Evolutionary conservation across 768 basidiomycete species (phyloP).

Genomic region (Lactarius vividus): DNA sequence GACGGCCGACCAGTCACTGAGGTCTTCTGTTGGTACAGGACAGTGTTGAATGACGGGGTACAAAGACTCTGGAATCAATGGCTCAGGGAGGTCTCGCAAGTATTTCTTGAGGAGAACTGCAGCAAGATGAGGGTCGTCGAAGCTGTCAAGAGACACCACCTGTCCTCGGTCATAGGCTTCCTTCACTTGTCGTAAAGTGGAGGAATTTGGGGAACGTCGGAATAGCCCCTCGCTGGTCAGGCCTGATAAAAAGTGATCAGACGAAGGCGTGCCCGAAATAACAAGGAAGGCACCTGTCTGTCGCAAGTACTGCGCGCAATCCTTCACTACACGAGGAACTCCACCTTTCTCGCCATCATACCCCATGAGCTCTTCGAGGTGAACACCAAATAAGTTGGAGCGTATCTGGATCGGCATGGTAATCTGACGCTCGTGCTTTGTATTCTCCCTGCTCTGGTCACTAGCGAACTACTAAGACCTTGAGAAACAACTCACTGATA

Average conservation of each 20-base stretch:
- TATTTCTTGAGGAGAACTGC: slow-evolving; percentile 87
- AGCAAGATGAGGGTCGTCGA: slow-evolving; percentile 74
- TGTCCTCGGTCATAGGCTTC: slow-evolving; percentile 85
- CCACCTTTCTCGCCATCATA: slow-evolving; percentile 78
- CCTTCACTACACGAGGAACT: slow-evolving; percentile 76
- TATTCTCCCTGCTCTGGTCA: slow-evolving; percentile 59
- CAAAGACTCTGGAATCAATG: slow-evolving; percentile 69
- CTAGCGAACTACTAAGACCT: not conserved
- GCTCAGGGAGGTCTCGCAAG: slow-evolving; percentile 73
- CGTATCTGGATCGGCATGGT: slow-evolving; percentile 58
- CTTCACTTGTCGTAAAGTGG: slow-evolving; percentile 66
- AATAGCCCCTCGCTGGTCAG: slow-evolving; percentile 78
- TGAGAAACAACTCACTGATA: slow-evolving; percentile 58
- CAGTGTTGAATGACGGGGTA: slow-evolving; percentile 68
- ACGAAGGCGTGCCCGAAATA: not conserved
- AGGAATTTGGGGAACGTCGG: slow-evolving; percentile 73
- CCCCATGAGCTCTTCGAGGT: slow-evolving; percentile 82
- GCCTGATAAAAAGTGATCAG: slow-evolving; percentile 33
- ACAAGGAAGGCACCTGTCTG: slow-evolving; percentile 43
- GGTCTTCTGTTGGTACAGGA: slow-evolving; percentile 53
- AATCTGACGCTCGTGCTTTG: slow-evolving; percentile 70
- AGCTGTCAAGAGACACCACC: slow-evolving; percentile 73
- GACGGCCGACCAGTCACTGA: slow-evolving; percentile 55
- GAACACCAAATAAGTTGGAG: slow-evolving; percentile 74
- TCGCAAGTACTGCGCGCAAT: slow-evolving; percentile 68